Conservation (phyloP, 1,284 basidiomycete genomes). For the Caloboletus firmus region DNA sequence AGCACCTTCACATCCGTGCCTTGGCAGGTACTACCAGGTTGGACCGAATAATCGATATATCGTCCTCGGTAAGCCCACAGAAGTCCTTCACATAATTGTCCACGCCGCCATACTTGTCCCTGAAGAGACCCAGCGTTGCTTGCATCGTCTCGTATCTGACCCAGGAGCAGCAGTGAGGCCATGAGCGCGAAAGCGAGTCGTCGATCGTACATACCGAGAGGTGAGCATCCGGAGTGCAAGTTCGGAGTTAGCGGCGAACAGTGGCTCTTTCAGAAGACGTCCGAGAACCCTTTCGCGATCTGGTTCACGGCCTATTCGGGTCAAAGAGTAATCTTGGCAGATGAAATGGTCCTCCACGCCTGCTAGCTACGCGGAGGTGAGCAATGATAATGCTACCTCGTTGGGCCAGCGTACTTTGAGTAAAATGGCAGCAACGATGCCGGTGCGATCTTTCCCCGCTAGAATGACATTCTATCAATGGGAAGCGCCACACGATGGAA, state of each 20-base stretch:
- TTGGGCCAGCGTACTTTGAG: slow-evolving; percentile 50
- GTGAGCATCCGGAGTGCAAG: slow-evolving; percentile 77
- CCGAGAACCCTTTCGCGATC: slow-evolving; percentile 65
- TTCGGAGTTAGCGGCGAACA: slow-evolving; percentile 68
- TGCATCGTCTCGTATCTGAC: slow-evolving; percentile 68
- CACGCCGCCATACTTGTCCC: slow-evolving; percentile 65
- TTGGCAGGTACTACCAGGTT: slow-evolving; percentile 51
- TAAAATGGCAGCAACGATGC: slow-evolving; percentile 70
- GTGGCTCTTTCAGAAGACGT: slow-evolving; percentile 62
- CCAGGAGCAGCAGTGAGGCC: neutral
- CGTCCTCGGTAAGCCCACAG: slow-evolving; percentile 55
- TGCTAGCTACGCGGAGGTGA: slow-evolving; percentile 50
- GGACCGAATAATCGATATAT: slow-evolving; percentile 57
- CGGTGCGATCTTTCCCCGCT: slow-evolving; percentile 79
- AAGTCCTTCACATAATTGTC: slow-evolving; percentile 59
- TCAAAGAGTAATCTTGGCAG: slow-evolving; percentile 73
- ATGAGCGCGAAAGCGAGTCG: neutral
- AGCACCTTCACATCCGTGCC: slow-evolving; percentile 31
- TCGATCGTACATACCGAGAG: slow-evolving; percentile 50
- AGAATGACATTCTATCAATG: slow-evolving; percentile 1
- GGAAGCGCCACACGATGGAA: neutral
- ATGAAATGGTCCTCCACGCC: slow-evolving; percentile 64
- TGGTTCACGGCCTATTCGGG: slow-evolving; percentile 73
- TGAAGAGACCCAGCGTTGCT: slow-evolving; percentile 59
- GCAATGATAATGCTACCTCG: neutral